Evolutionary conservation across 352 stramenopile genomes (phyloP).

Genomic region (Phytophthora megakarya): DNA sequence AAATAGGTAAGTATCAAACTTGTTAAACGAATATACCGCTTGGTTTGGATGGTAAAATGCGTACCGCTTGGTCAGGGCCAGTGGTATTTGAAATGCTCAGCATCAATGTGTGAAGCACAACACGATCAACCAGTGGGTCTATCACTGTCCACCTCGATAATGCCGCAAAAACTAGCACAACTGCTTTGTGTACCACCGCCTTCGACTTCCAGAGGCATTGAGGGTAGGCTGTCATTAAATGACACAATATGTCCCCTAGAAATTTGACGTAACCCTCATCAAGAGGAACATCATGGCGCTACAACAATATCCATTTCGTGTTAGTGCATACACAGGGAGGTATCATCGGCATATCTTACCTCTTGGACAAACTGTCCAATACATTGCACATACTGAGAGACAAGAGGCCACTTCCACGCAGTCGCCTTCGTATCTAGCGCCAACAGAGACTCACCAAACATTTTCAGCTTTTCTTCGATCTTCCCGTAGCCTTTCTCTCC

Average conservation of each 20-base stretch:
- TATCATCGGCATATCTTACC: constrained; percentile 34
- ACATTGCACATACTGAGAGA: constrained; percentile 64
- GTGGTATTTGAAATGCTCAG: constrained; percentile 73
- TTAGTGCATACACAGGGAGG: constrained; percentile 16
- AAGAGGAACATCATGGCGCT: constrained; percentile 36
- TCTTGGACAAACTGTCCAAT: constrained; percentile 58
- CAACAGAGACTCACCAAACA: constrained; percentile 73
- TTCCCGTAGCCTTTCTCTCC: constrained; percentile 55
- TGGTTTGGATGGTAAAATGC: not conserved
- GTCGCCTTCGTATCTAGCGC: constrained; percentile 55
- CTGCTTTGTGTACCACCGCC: constrained; percentile 52
- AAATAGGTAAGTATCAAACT: not conserved
- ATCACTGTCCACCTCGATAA: constrained; percentile 42
- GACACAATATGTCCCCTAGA: constrained; percentile 58
- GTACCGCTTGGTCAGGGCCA: constrained; percentile 48
- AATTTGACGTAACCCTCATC: constrained; percentile 60
- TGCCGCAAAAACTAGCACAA: constrained; percentile 50
- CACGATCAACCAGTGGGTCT: constrained; percentile 50
- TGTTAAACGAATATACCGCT: not conserved
- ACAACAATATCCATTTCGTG: not conserved
- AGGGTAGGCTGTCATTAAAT: constrained; percentile 67
- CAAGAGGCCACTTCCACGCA: constrained; percentile 61
- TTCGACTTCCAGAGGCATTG: constrained; percentile 70
- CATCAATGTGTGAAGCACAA: constrained; percentile 65
- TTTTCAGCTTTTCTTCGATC: constrained; percentile 70